A percentile compares a stretch with the other conserved stretches of the same genome.
These are phyloP conservation scores for Ogataea hybrid DNA, from an alignment of 1,139 yeast genomes.

Conservation along the genomic window DNA sequence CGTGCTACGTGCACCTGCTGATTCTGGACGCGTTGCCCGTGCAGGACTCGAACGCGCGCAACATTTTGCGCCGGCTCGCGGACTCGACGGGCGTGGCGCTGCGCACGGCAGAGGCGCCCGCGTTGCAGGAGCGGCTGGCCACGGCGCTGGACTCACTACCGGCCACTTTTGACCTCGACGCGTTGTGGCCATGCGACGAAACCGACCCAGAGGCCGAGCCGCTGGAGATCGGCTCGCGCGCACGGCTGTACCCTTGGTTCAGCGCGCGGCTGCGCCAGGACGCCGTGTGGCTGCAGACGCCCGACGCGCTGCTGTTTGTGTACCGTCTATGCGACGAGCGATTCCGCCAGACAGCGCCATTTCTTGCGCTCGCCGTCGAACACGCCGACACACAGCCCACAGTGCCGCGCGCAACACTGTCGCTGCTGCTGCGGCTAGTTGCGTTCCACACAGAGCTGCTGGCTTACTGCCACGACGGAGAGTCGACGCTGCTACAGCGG, in stretches of 20 bases:
- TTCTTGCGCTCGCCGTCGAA: slow-evolving; percentile 41
- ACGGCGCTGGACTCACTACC: slow-evolving; percentile 6
- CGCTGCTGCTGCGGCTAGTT: slow-evolving; percentile 20
- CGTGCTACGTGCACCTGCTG: slow-evolving; percentile 45
- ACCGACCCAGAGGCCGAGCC: slow-evolving; percentile 13
- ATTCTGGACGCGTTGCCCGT: slow-evolving; percentile 56
- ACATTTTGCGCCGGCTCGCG: slow-evolving; percentile 39
- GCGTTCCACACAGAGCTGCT: slow-evolving; percentile 21
- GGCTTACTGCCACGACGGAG: slow-evolving; percentile 12
- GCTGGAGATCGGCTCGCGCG: slow-evolving; percentile 13
- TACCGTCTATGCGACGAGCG: slow-evolving; percentile 35
- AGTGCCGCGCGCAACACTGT: slow-evolving; percentile 12
- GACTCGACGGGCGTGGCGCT: slow-evolving; percentile 34
- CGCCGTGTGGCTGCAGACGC: slow-evolving; percentile 1
- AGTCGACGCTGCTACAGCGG: slow-evolving; percentile 7
- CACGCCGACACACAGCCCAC: slow-evolving; percentile 18
- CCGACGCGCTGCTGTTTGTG: slow-evolving; percentile 33
- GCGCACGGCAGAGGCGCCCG: slow-evolving; percentile 12
- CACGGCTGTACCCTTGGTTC: slow-evolving; percentile 13
- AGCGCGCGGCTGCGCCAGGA: slow-evolving; percentile 3
- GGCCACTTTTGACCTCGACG: slow-evolving; percentile 11
- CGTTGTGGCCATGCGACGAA: slow-evolving; percentile 14
- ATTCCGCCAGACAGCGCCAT: slow-evolving; percentile 41
- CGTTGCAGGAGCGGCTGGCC: slow-evolving; percentile 10
- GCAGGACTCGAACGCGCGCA: slow-evolving; percentile 50